phyloP scores from a whole-genome alignment of 345 rosid species.

The Cardamine chenopodiifolia region DNA sequence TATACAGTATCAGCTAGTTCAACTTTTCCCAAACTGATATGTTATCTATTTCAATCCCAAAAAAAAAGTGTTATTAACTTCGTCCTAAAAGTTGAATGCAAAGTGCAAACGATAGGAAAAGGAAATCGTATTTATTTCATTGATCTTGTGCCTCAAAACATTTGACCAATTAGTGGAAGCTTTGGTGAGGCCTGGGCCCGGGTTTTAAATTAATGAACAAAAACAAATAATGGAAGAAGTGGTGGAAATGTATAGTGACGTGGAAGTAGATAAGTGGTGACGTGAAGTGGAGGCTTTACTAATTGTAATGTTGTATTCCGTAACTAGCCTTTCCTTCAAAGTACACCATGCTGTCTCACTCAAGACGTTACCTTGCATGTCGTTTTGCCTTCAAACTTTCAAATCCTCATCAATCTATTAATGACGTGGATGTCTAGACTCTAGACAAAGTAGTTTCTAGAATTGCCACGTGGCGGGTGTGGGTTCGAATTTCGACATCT shows the following conservation, averaged over 20 bases:
- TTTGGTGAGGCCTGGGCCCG: constrained; percentile 35
- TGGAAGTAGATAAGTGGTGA: constrained; percentile 43
- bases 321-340: constrained; percentile 20
- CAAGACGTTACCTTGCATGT: constrained; percentile 39
- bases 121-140: background rate
- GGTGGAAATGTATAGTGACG: constrained; percentile 41
- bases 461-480: constrained; percentile 30
- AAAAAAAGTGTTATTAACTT: background rate
- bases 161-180: constrained; percentile 19
- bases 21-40: constrained; percentile 25
- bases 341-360: constrained; percentile 40
- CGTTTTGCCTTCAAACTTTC: constrained; percentile 28
- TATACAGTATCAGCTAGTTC: background rate
- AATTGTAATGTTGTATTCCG: constrained; percentile 13
- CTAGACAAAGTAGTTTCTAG: constrained; percentile 21
- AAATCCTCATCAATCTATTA: background rate
- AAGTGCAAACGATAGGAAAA: background rate
- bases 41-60: background rate
- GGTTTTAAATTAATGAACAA: constrained; percentile 15
- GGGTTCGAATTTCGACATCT: constrained; percentile 11
- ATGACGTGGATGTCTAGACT: constrained; percentile 29
- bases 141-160: background rate
- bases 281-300: constrained; percentile 29
- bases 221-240: constrained; percentile 15
- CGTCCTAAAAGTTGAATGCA: constrained; percentile 3